Base-by-base conservation (phyloP, 768 basidiomycete species). In the Stropharia rugosoannulata region DNA sequence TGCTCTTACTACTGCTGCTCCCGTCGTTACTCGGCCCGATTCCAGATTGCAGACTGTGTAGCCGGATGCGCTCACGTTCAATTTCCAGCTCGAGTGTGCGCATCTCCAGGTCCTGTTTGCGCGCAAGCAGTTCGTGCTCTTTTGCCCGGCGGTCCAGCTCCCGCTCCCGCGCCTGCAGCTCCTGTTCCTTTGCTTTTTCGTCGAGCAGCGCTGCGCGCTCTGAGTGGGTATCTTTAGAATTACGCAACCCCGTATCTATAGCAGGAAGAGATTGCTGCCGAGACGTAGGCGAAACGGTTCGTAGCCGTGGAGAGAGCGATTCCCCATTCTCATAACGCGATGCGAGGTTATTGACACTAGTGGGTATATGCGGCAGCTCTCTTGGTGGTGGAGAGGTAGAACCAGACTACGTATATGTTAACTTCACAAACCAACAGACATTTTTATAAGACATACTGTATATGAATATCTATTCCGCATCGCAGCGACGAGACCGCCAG, bases 401-500 rank as follows among this genome's bases (percentile, higher is more conserved):
- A 10, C 75, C 80, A 47, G 82, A 69, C 86, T 85, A 37, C 25
- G 49, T 51, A 55, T 12, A 49, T 37, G 29, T 32, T 32, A 57
- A 18, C 22, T 18, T 56, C 5, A 58, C 42, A 44, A 47, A 32
- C 46, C 7, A 56, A 19, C 8, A 41, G 2, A 51, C 6, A 11
- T 12, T 13, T 6, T 37, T 56, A 43, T 11, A 27, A 57, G 39
- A 73, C 85, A 42, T 61, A 89, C 89, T 53, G 68, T 74, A 40
- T 71, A 77, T 18, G 81, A 76, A 60, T 87, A 90, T 48, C 80
- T 81, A 64, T 79, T 80, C 42, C 85, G 79, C 77, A 93, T 83
- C 1, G 82, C 81, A 41, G 89, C 85, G 43, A 92, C 89, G 22
- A 86, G 70, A 61, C 81, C 84, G 11, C 80, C 80, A 46, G 64